Evolutionary conservation across 2,329 filamentous ascomycete species (phyloP), one percentile per base, ranked within the genome.

Genomic region (Meredithiella fracta): DNA sequence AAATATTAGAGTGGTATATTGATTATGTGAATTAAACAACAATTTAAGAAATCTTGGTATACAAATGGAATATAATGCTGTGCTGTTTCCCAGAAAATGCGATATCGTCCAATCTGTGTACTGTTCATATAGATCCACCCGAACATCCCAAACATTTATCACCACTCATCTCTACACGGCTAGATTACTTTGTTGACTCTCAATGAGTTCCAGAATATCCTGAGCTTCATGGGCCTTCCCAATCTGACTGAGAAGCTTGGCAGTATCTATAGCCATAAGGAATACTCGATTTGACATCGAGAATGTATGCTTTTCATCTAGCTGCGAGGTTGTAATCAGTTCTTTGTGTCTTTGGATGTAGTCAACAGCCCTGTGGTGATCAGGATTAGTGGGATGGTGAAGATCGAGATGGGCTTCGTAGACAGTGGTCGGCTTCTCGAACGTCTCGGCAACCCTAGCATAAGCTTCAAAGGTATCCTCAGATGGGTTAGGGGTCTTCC

Each of bases 361-460:
- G 1, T 68, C 62, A 9, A 80, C 61, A 0, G 78, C 78, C 1
- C 69, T 68, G 1, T 66, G 64, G 22, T 73, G 68, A 25, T 70
- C 69, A 0, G 78, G 77, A 1, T 67, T 67, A 0, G 72, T 72
- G 0, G 78, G 78, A 61, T 80, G 77, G 57, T 76, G 69, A 1
- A 81, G 67, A 26, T 73, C 69, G 2, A 81, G 67, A 60, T 80
- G 78, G 0, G 77, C 77, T 31, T 69, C 67, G 52, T 77, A 72
- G 6, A 78, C 63, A 6, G 63, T 62, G 38, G 73, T 64, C 1
- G 67, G 64, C 23, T 62, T 38, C 8, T 37, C 62, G 3, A 65
- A 60, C 15, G 73, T 65, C 15, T 67, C 67, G 51, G 70, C 65
- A 22, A 72, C 73, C 3, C 69, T 67, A 38, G 75, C 67, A 59